Evolutionary conservation across 257 asterid genomes (phyloP).

Genomic region (Solanum etuberosum): DNA sequence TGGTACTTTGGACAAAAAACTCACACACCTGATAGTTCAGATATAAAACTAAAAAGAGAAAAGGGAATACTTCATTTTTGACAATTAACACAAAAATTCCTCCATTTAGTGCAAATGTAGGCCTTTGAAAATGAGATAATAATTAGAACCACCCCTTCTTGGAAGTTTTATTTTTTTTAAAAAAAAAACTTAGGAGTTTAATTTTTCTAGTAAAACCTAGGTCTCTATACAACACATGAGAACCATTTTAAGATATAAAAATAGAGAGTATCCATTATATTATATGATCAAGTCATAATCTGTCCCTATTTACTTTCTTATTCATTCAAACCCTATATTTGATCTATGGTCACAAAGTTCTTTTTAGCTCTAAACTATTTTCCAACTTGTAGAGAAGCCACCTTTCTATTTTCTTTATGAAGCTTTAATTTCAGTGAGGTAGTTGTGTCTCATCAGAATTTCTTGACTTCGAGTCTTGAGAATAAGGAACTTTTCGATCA

Average conservation of each 20-base stretch:
- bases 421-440: background rate
- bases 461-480: background rate
- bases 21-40: background rate
- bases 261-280: background rate
- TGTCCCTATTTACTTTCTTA: background rate
- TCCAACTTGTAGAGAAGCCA: background rate
- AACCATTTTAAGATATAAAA: background rate
- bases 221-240: background rate
- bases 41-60: too few relatives aligned
- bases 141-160: background rate
- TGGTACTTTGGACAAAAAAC: too few relatives aligned
- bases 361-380: background rate
- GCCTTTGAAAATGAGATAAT: background rate
- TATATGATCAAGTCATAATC: background rate
- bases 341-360: background rate
- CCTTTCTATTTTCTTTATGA: background rate
- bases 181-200: background rate
- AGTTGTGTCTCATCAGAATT: background rate
- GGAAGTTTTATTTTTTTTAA: background rate
- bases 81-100: background rate
- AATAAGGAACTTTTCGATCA: rapidly evolving
- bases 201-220: background rate
- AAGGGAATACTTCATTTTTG: too few relatives aligned
- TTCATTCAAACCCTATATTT: background rate
- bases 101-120: background rate